Conservation (phyloP, 2,329 filamentous ascomycete genomes). For the Talaromyces sp. region DNA sequence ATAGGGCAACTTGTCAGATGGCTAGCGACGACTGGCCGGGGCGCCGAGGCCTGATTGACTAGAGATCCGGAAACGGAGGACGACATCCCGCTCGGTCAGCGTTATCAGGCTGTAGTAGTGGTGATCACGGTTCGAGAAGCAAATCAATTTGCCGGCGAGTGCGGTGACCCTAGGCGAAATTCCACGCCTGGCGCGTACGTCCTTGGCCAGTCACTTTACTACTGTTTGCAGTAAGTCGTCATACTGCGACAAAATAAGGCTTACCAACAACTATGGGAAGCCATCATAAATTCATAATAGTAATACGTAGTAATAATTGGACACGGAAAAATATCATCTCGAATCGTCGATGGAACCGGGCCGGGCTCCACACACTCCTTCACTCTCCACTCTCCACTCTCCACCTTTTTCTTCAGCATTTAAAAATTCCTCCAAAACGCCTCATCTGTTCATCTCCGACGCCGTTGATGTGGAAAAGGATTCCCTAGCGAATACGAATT, state of each 20-base stretch:
- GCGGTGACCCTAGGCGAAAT: too few species aligned
- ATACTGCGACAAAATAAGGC: background rate
- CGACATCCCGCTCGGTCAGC: background rate
- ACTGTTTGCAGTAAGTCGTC: background rate
- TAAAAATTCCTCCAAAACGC: background rate
- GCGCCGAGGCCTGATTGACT: background rate
- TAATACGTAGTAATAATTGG: background rate
- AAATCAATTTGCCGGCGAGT: background rate
- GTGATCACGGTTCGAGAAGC: background rate
- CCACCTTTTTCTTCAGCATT: background rate
- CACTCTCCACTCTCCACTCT: background rate
- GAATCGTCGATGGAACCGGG: background rate
- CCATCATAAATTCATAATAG: background rate
- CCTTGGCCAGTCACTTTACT: background rate
- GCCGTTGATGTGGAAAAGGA: background rate
- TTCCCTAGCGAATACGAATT: background rate
- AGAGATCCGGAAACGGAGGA: background rate
- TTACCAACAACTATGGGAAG: background rate
- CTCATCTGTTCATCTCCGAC: background rate
- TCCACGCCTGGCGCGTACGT: background rate
- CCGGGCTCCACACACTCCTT: background rate
- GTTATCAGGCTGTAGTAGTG: background rate
- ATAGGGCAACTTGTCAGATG: background rate
- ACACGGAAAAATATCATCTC: background rate
- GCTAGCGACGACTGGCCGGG: background rate